Conservation (phyloP, 768 basidiomycete species). For the Serendipita sp. region DNA sequence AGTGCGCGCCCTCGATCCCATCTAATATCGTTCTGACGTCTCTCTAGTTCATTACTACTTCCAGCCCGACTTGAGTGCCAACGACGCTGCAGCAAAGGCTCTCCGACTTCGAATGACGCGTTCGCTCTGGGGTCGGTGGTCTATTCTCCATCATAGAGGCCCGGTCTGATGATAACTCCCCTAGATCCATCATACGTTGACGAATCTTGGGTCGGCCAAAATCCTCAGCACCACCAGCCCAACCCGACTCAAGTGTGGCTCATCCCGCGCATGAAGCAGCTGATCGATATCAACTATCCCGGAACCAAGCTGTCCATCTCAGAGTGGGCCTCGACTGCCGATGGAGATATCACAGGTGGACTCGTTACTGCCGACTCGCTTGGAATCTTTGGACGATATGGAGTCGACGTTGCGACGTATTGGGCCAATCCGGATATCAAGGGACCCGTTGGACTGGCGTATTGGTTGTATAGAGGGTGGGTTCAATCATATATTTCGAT, state of each 20-base stretch:
- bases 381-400: slow-evolving; percentile 34
- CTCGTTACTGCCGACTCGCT: slow-evolving; percentile 34
- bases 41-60: slow-evolving; percentile 33
- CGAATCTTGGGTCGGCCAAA: slow-evolving; percentile 34
- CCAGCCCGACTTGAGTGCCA: slow-evolving; percentile 35
- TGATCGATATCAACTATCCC: slow-evolving; percentile 34
- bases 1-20: slow-evolving; percentile 5
- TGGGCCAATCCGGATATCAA: slow-evolving; percentile 32
- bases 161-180: not conserved
- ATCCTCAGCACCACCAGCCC: slow-evolving; percentile 29
- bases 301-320: slow-evolving; percentile 38
- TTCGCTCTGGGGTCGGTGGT: slow-evolving; percentile 27
- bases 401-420: slow-evolving; percentile 36
- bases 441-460: slow-evolving; percentile 35
- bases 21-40: not conserved
- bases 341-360: slow-evolving; percentile 37
- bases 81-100: slow-evolving; percentile 34
- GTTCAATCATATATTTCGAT: not conserved
- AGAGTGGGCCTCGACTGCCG: slow-evolving; percentile 33
- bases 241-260: slow-evolving; percentile 28
- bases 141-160: not conserved
- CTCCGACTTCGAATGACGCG: slow-evolving; percentile 32
- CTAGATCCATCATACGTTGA: slow-evolving; percentile 30
- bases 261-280: slow-evolving; percentile 33
- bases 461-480: slow-evolving; percentile 40